Evolutionary conservation across 2,329 filamentous ascomycete genomes (phyloP).

Genomic region (Mycosphaerelloides madeirae): DNA sequence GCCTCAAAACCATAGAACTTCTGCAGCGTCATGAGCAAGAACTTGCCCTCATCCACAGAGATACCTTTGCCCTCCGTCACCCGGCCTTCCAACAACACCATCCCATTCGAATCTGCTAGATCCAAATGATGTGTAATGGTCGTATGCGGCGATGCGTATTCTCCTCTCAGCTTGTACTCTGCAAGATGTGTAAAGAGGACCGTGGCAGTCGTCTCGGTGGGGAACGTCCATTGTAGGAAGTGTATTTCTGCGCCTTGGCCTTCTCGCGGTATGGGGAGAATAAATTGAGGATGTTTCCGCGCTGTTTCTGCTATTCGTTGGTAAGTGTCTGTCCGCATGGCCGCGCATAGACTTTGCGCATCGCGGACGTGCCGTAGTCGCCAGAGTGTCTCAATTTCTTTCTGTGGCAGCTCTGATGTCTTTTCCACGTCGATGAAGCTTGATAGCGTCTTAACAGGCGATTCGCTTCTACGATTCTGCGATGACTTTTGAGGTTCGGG

Average conservation of each 20-base stretch:
- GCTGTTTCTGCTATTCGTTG: slow-evolving; percentile 65
- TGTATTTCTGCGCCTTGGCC: slow-evolving; percentile 80
- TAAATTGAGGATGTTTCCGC: slow-evolving; percentile 75
- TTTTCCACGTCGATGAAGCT: slow-evolving; percentile 78
- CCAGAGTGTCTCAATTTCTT: slow-evolving; percentile 87
- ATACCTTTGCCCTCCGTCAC: slow-evolving; percentile 74
- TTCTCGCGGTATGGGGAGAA: slow-evolving; percentile 73
- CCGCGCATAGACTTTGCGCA: slow-evolving; percentile 73
- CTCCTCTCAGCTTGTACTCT: slow-evolving; percentile 84
- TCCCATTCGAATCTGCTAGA: slow-evolving; percentile 63
- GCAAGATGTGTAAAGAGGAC: slow-evolving; percentile 90
- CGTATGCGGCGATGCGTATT: slow-evolving; percentile 87
- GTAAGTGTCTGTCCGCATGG: slow-evolving; percentile 72
- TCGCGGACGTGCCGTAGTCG: slow-evolving; percentile 75
- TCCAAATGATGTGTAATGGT: slow-evolving; percentile 90
- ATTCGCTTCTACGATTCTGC: slow-evolving; percentile 25
- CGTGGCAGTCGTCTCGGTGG: slow-evolving; percentile 54
- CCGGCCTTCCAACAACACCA: slow-evolving; percentile 81
- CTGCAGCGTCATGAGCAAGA: slow-evolving; percentile 88
- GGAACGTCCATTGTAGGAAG: slow-evolving; percentile 94
- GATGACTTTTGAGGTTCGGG: slow-evolving; percentile 34
- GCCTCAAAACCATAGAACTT: slow-evolving; percentile 74
- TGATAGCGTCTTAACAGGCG: slow-evolving; percentile 59
- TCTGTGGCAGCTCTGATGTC: slow-evolving; percentile 63
- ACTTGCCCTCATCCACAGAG: slow-evolving; percentile 74